Evolutionary conservation across 768 basidiomycete species (phyloP), one percentile per base, ranked within the genome.

Genomic region (Rhodotorula diobovata): DNA sequence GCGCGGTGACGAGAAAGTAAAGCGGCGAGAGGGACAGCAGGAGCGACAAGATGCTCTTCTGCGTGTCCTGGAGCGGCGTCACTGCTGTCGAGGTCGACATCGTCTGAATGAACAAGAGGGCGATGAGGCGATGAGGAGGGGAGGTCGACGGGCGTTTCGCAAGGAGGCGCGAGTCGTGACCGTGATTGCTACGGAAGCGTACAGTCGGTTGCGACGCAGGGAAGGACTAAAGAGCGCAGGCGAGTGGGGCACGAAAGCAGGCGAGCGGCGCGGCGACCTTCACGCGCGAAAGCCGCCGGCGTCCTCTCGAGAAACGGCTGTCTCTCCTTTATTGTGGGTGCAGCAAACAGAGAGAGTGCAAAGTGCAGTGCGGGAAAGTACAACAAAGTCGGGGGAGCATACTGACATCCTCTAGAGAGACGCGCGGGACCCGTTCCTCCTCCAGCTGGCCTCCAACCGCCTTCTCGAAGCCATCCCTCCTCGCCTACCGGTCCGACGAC

Each of bases 31-130:
- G 32, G 7, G 61, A 60, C 28, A 69, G 45, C 2, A 69, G 28
- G 15, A 73, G 67, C 2, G 72, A 57, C 15, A 73, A 35, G 20
- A 69, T 9, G 21, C 45, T 50, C 41, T 51, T 56, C 46, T 41
- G 56, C 39, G 64, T 45, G 54, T 66, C 70, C 11, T 63, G 62
- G 18, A 55, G 48, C 20, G 45, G 50, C 58, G 68, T 45, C 23
- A 66, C 69, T 7, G 54, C 53, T 15, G 54, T 37, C 2, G 55
- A n/a, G 5, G 58, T 53, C 34, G 37, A 34, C 43, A 45, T 23
- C 39, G 32, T 63, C 57, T n/a, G n/a, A n/a, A n/a, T n/a, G 16
- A 4, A 6, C 48, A 23, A 48, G 46, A 25, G 23, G 23, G 20
- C 10, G n/a, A 41, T 9, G 45, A 48, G 60, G 45, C 45, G 16